Percentiles rank a stretch among this genome's conserved stretches.
These are phyloP conservation scores for Triadica sebifera DNA, from an alignment of 345 rosid genomes.

Conservation along the genomic window DNA sequence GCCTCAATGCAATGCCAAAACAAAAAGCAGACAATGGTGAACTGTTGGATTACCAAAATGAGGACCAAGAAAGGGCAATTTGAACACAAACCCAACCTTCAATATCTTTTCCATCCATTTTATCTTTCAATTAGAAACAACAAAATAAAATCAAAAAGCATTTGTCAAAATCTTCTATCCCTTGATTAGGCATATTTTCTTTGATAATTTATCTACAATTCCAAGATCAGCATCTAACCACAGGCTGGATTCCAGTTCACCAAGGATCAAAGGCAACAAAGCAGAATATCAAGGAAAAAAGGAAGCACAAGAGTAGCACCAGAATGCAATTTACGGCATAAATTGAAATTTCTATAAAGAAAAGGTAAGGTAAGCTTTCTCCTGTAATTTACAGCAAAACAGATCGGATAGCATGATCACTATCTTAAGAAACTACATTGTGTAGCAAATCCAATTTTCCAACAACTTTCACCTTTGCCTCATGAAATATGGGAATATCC, in stretches of 20 bases:
- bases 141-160: background rate
- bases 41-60: too few relatives aligned
- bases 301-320: background rate
- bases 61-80: too few relatives aligned
- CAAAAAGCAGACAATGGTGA: too few relatives aligned
- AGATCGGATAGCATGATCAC: too few relatives aligned
- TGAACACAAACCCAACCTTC: background rate
- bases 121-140: background rate
- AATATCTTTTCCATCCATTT: background rate
- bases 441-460: too few relatives aligned
- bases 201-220: constrained; percentile 2
- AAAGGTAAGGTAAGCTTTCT: too few relatives aligned
- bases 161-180: background rate
- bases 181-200: background rate
- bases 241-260: background rate
- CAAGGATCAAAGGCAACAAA: background rate
- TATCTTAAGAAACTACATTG: too few relatives aligned
- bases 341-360: too few relatives aligned
- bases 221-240: background rate
- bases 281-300: background rate
- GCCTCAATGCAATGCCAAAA: background rate
- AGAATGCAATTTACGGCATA: background rate
- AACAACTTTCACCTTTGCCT: too few relatives aligned
- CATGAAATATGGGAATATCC: too few relatives aligned
- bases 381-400: too few relatives aligned